These are phyloP conservation scores for Globisporangium lucens DNA, from an alignment of 352 stramenopile genomes.

Conservation along the genomic window DNA sequence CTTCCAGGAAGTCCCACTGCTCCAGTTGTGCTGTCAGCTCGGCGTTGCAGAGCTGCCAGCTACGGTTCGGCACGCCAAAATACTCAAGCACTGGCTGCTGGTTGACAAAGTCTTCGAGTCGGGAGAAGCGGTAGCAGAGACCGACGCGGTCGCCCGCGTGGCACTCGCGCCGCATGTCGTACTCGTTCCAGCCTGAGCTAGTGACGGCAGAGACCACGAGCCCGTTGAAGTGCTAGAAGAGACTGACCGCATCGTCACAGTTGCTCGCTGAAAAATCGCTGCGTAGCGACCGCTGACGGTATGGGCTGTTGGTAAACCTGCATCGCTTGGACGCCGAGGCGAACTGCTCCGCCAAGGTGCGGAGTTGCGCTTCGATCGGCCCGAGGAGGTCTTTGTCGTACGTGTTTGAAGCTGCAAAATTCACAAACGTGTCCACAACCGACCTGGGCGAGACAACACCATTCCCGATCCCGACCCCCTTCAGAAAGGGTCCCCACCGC, in stretches of 20 bases:
- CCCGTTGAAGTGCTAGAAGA: constrained; percentile 17
- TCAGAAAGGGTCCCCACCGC: constrained; percentile 38
- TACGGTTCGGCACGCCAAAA: constrained; percentile 30
- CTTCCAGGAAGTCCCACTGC: constrained; percentile 42
- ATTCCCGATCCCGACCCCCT: constrained; percentile 86
- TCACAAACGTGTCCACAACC: constrained; percentile 43
- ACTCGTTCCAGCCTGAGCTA: constrained; percentile 46
- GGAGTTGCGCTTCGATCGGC: constrained; percentile 10
- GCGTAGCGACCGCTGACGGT: background rate
- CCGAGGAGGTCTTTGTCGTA: constrained; percentile 44
- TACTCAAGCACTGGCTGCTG: constrained; percentile 30
- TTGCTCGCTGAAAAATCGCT: background rate
- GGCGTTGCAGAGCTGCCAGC: constrained; percentile 52
- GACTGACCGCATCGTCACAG: constrained; percentile 25
- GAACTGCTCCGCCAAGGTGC: constrained; percentile 21
- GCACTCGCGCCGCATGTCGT: constrained; percentile 63
- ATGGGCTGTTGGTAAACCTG: background rate
- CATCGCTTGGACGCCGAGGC: constrained; percentile 17
- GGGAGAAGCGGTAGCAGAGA: constrained; percentile 67
- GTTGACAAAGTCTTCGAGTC: constrained; percentile 62
- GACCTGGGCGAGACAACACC: constrained; percentile 59
- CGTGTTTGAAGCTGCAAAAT: constrained; percentile 42
- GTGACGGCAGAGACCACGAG: constrained; percentile 18
- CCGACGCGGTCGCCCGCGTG: constrained; percentile 40
- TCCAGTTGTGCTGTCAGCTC: constrained; percentile 20